Evolutionary conservation across 1,139 yeast species (phyloP).

Genomic region (Suhomyces anneliseae): DNA sequence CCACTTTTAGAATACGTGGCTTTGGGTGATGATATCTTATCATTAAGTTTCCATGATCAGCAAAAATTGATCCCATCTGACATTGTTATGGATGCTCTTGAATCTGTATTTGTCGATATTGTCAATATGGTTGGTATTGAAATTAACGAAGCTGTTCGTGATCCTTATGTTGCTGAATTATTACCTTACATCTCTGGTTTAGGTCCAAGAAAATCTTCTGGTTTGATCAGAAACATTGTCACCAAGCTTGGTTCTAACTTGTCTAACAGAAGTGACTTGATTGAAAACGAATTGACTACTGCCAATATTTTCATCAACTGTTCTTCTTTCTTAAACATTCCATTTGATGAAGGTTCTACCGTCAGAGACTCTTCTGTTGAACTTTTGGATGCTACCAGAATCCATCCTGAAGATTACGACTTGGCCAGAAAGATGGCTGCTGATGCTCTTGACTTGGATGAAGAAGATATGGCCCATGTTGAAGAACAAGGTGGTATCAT

Average conservation of each 20-base stretch:
- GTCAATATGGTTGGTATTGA: slow-evolving; percentile 92
- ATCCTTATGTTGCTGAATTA: slow-evolving; percentile 65
- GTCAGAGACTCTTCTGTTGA: slow-evolving; percentile 65
- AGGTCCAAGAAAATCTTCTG: slow-evolving; percentile 94
- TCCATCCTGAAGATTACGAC: slow-evolving; percentile 97
- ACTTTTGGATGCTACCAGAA: slow-evolving; percentile 88
- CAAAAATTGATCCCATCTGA: slow-evolving; percentile 74
- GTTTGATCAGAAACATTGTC: slow-evolving; percentile 79
- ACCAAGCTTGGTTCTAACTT: slow-evolving; percentile 65
- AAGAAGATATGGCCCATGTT: slow-evolving; percentile 83
- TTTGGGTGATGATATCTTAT: slow-evolving; percentile 68
- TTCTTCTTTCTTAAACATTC: slow-evolving; percentile 84
- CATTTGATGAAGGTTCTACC: slow-evolving; percentile 55
- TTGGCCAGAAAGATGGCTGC: slow-evolving; percentile 97
- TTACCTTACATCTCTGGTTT: slow-evolving; percentile 84
- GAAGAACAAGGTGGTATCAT: slow-evolving; percentile 83
- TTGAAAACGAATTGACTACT: slow-evolving; percentile 76
- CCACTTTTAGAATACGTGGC: slow-evolving; percentile 89
- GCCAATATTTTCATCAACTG: slow-evolving; percentile 86
- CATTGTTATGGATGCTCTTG: slow-evolving; percentile 63
- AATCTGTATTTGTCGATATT: slow-evolving; percentile 83
- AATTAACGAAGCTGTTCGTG: slow-evolving; percentile 84
- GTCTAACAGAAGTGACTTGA: slow-evolving; percentile 72
- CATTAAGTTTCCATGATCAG: slow-evolving; percentile 71
- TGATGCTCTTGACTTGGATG: slow-evolving; percentile 94